Evolutionary conservation across 2,329 filamentous ascomycete genomes (phyloP).

Genomic region (Nothopassalora personata): DNA sequence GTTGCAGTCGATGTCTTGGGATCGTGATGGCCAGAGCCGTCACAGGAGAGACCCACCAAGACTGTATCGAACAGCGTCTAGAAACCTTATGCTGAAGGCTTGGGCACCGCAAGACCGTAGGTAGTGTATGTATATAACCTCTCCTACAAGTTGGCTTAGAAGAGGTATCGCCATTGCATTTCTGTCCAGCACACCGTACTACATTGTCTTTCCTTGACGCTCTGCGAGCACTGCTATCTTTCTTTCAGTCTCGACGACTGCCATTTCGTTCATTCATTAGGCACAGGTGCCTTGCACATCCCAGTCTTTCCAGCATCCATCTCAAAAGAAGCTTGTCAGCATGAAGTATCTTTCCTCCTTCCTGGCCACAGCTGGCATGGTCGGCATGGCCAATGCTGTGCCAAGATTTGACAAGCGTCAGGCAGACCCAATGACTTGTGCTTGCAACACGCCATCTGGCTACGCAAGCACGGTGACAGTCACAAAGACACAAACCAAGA

Average conservation of each 20-base stretch:
- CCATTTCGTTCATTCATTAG: slow-evolving; percentile 14
- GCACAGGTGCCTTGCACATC: slow-evolving; percentile 2
- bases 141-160: not conserved
- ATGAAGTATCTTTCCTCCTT: slow-evolving; percentile 37
- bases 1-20: slow-evolving; percentile 13
- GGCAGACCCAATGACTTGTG: slow-evolving; percentile 6
- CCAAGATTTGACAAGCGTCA: slow-evolving; percentile 44
- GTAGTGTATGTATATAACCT: slow-evolving; percentile 11
- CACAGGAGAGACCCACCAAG: slow-evolving; percentile 6
- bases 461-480: slow-evolving; percentile 10
- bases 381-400: slow-evolving; percentile 42
- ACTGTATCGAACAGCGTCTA: slow-evolving; percentile 13
- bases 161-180: slow-evolving; percentile 4
- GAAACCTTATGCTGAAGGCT: not conserved
- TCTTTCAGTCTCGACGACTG: slow-evolving; percentile 21
- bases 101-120: not conserved
- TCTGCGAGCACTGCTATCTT: slow-evolving; percentile 31
- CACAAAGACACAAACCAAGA: slow-evolving; percentile 17
- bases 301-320: slow-evolving; percentile 2
- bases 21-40: slow-evolving; percentile 9
- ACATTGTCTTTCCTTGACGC: slow-evolving; percentile 23
- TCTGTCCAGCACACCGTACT: slow-evolving; percentile 2
- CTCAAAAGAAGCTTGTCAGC: slow-evolving; percentile 13
- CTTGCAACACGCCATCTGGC: slow-evolving; percentile 7
- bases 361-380: slow-evolving; percentile 41